Evolutionary conservation across 108 stramenopile species (phyloP).

Genomic region (Stephanodiscus triporus): DNA sequence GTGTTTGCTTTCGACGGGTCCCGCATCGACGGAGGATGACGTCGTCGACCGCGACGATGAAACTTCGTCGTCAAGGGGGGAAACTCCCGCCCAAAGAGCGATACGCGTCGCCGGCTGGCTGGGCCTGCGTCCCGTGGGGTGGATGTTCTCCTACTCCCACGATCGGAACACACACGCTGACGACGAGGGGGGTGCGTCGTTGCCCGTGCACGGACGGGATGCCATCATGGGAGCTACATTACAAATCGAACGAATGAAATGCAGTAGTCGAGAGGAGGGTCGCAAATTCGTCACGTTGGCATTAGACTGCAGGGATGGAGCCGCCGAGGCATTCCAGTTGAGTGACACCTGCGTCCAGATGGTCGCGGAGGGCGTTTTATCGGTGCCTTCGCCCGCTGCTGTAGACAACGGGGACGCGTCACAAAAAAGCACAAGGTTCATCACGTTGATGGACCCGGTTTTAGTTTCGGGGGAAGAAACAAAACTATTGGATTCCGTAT

Average conservation of each 20-base stretch:
- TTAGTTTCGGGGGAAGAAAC: slow-evolving; percentile 79
- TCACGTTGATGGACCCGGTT: slow-evolving; percentile 60
- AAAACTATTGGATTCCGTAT: slow-evolving; percentile 74
- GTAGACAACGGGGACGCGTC: slow-evolving; percentile 22
- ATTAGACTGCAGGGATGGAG: slow-evolving; percentile 77
- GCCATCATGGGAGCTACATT: slow-evolving; percentile 57
- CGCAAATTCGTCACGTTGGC: slow-evolving; percentile 74
- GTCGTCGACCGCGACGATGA: slow-evolving; percentile 9
- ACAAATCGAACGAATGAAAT: slow-evolving; percentile 76
- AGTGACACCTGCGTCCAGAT: slow-evolving; percentile 87
- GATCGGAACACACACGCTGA: slow-evolving; percentile 57
- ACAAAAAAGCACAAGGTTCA: slow-evolving; percentile 40
- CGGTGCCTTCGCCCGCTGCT: slow-evolving; percentile 9
- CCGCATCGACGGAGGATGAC: background rate
- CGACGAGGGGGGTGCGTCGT: slow-evolving; percentile 45
- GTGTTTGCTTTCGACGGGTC: slow-evolving; percentile 28
- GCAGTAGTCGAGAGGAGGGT: slow-evolving; percentile 51
- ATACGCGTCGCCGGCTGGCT: slow-evolving; percentile 62
- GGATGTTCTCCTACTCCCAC: slow-evolving; percentile 82
- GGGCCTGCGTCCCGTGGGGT: slow-evolving; percentile 76
- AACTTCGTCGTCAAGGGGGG: slow-evolving; percentile 7
- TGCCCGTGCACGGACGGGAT: slow-evolving; percentile 73
- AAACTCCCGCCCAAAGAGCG: slow-evolving; percentile 44
- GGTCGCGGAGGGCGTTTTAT: slow-evolving; percentile 75
- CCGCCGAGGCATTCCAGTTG: slow-evolving; percentile 88